A percentile compares a stretch with the other conserved stretches of the same genome.
Conservation (phyloP, 148 eudicot species). For the Talinum fruticosum region DNA sequence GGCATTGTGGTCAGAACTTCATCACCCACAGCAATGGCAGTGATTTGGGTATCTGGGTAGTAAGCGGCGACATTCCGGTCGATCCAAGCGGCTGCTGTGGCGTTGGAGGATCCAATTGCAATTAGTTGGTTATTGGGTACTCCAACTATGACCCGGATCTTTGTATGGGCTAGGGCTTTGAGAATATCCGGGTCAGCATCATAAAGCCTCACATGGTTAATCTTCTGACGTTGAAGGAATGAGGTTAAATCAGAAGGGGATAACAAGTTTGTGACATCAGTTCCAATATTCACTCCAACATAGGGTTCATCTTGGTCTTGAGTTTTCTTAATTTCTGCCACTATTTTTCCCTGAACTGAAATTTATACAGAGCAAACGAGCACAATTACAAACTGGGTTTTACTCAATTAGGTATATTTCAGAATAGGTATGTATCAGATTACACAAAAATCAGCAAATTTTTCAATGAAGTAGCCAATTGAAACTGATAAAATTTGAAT, state of each 20-base stretch:
- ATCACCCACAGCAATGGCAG: conserved; percentile 80
- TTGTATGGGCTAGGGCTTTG: conserved; percentile 64
- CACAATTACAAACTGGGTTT: conserved; percentile 15
- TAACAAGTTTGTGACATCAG: conserved; percentile 59
- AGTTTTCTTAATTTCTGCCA: conserved; percentile 50
- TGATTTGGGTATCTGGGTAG: conserved; percentile 69
- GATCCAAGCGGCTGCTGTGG: conserved; percentile 86
- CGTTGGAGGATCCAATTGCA: conserved; percentile 75
- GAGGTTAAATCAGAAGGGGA: conserved; percentile 57
- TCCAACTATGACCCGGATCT: conserved; percentile 70
- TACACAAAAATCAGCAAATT: background rate
- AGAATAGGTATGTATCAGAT: background rate
- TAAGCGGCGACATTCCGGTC: conserved; percentile 60
- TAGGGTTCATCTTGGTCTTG: conserved; percentile 51
- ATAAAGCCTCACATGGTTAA: conserved; percentile 71
- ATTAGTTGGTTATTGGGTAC: conserved; percentile 86
- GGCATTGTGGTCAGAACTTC: conserved; percentile 76
- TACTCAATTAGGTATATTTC: background rate
- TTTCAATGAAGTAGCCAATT: background rate
- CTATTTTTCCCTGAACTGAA: conserved; percentile 29
- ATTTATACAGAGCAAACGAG: conserved; percentile 14
- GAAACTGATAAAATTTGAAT: background rate
- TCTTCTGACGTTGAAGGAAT: conserved; percentile 66
- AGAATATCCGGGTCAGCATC: conserved; percentile 67
- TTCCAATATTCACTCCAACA: conserved; percentile 79